Percentiles rank a stretch among this genome's conserved stretches.
Evolutionary conservation across 495 filamentous ascomycete genomes (phyloP).

Genomic region (Bacidia rubella): DNA sequence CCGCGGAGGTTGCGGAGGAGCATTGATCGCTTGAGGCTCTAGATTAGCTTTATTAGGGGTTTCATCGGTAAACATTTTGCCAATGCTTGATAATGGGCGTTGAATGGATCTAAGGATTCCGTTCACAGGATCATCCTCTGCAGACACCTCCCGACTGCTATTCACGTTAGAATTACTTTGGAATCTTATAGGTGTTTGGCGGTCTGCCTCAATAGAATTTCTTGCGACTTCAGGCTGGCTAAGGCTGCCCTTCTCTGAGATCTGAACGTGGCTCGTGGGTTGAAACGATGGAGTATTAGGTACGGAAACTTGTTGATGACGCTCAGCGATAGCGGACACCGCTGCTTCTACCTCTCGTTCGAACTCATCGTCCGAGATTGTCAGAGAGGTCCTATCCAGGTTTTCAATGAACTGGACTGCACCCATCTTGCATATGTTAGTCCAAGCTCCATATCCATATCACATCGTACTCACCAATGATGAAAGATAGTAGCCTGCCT

Average conservation of each 20-base stretch:
- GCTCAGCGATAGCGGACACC: conserved; percentile 90
- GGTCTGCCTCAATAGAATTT: conserved; percentile 43
- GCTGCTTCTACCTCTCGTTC: conserved; percentile 89
- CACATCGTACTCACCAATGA: conserved; percentile 54
- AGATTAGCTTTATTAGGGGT: conserved; percentile 20
- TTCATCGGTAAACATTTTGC: conserved; percentile 94
- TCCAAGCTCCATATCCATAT: neutral
- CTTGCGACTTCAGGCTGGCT: conserved; percentile 39
- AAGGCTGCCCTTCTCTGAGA: conserved; percentile 50
- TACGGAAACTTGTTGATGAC: conserved; percentile 45
- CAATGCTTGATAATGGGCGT: conserved; percentile 80
- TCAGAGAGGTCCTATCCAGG: conserved; percentile 83
- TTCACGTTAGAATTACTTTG: conserved; percentile 29
- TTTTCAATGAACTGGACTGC: conserved; percentile 95
- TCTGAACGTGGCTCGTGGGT: conserved; percentile 21
- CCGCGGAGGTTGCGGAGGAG: conserved; percentile 46
- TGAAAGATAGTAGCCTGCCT: conserved; percentile 95
- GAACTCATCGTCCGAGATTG: conserved; percentile 89
- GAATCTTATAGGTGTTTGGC: conserved; percentile 32
- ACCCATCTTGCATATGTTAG: conserved; percentile 51
- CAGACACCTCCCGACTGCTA: conserved; percentile 37
- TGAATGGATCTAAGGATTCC: conserved; percentile 87
- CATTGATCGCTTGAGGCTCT: conserved; percentile 22
- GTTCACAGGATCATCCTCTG: conserved; percentile 67
- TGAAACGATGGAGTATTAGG: conserved; percentile 28